Evolutionary conservation across 305 asterid genomes (phyloP), one percentile per base, ranked within the genome.

Genomic region (Solanum chacoense): DNA sequence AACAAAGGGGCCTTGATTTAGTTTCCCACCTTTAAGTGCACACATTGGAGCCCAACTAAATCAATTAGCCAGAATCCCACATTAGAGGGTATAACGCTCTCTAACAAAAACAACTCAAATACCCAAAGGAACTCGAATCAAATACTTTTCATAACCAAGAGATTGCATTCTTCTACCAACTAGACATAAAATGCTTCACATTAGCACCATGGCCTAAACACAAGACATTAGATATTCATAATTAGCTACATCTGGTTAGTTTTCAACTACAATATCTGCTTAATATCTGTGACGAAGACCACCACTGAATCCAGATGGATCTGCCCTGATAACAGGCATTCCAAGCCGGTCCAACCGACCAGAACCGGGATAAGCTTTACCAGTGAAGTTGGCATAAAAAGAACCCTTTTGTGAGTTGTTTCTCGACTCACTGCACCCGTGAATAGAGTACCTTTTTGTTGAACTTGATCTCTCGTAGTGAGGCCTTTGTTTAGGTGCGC

Each of bases 401-500:
- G 93, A 90, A 31, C 90, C 94, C 90, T 91, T 91, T 71, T 94
- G 96, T 13, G 91, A 37, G 50, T 90, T 87, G 7, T 90, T 20
- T 89, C 92, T 92, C 2, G 94, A 67, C 24, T 94, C 98, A 22
- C 91, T 91, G 67, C 85, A 95, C 10, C 95, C 94, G 10, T 93
- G 94, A 35, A 94, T 88, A 0, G 96, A 96, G 29, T 91, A 94
- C 86, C 98, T 94, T 92, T 94, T 95, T 1, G 90, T 89, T 0
- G 99, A 95, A 90, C 95, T 90, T 3, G 96, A 93, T 89, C 96
- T 90, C 72, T 95, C 99, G 4, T 89, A 91, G 10, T 91, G 94
- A 59, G 97, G 94, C 87, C 99, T 93, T 65, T 94, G 99, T 89
- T 89, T 94, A 12, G 99, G 99, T 29, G 98, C 99, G 86, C 99